Conservation (phyloP, 2,329 filamentous ascomycete species). For the Gnomoniopsis smithogilvyi region DNA sequence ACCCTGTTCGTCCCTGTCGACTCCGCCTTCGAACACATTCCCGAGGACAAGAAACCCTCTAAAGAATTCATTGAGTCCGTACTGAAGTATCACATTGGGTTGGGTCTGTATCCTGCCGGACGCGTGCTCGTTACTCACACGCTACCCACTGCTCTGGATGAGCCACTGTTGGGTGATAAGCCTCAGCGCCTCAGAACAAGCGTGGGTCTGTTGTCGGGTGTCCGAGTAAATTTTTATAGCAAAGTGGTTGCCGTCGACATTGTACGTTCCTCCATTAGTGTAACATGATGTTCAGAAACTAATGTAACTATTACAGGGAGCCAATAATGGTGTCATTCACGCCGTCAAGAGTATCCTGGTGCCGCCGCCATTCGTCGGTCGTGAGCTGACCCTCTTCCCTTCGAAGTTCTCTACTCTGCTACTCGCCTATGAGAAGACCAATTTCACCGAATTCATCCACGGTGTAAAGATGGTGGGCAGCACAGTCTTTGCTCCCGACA, state of each 20-base stretch:
- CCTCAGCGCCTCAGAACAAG: slow-evolving; percentile 72
- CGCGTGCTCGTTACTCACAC: slow-evolving; percentile 70
- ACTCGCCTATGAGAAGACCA: slow-evolving; percentile 71
- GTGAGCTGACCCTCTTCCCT: slow-evolving; percentile 62
- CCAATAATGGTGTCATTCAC: slow-evolving; percentile 79
- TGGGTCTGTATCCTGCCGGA: slow-evolving; percentile 63
- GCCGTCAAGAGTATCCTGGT: slow-evolving; percentile 71
- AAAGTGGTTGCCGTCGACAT: slow-evolving; percentile 69
- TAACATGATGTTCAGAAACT: not conserved
- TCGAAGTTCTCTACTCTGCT: slow-evolving; percentile 74
- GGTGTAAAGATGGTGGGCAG: slow-evolving; percentile 55
- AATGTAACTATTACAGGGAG: slow-evolving; percentile 43
- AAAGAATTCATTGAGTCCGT: slow-evolving; percentile 69
- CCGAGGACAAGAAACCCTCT: slow-evolving; percentile 55
- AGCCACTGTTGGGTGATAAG: slow-evolving; percentile 57
- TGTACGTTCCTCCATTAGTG: slow-evolving; percentile 38
- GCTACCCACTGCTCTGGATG: slow-evolving; percentile 64
- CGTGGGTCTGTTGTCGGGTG: slow-evolving; percentile 55
- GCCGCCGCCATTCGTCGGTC: slow-evolving; percentile 64
- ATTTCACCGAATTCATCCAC: slow-evolving; percentile 60
- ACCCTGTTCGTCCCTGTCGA: slow-evolving; percentile 82
- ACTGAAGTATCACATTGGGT: slow-evolving; percentile 71
- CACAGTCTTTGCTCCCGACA: slow-evolving; percentile 79
- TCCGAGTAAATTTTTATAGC: slow-evolving; percentile 75
- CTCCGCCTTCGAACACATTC: slow-evolving; percentile 66